Evolutionary conservation across 2,329 filamentous ascomycete species (phyloP).

Genomic region (Fusarium acutatum): DNA sequence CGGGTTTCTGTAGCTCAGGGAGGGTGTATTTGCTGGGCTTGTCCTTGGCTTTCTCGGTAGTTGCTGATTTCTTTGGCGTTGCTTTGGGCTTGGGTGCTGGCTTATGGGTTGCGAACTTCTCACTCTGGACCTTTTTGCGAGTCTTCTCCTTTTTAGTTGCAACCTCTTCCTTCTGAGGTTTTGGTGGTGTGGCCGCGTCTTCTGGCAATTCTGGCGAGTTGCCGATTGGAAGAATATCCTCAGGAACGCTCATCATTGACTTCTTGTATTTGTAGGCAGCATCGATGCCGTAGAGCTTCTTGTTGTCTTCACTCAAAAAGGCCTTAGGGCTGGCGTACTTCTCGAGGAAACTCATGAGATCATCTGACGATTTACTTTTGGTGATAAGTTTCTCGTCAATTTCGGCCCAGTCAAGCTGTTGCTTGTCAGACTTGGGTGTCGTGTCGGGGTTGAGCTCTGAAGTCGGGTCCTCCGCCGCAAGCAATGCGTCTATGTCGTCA

Average conservation of each 20-base stretch:
- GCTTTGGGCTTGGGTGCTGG: background rate
- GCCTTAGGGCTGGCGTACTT: background rate
- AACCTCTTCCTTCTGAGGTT: background rate
- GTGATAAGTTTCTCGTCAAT: background rate
- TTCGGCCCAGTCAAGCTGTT: background rate
- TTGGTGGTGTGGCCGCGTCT: background rate
- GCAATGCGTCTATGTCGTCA: slow-evolving; percentile 3
- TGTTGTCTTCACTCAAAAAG: background rate
- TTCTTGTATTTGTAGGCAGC: background rate
- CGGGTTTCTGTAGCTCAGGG: background rate
- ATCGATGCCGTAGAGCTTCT: background rate
- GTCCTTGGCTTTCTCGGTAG: background rate
- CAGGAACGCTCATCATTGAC: background rate
- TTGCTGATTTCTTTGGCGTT: background rate
- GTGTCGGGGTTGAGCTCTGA: background rate
- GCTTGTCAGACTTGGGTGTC: background rate
- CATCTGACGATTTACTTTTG: background rate
- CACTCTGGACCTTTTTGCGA: background rate
- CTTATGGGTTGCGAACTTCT: background rate
- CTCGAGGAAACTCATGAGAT: slow-evolving; percentile 5
- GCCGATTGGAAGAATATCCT: background rate
- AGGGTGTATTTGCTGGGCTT: background rate
- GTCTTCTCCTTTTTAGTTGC: background rate
- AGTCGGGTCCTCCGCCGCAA: background rate
- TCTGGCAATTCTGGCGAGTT: background rate